These are phyloP conservation scores for Phytopythium cucurbitacearum DNA, from an alignment of 352 stramenopile genomes.

Conservation along the genomic window DNA sequence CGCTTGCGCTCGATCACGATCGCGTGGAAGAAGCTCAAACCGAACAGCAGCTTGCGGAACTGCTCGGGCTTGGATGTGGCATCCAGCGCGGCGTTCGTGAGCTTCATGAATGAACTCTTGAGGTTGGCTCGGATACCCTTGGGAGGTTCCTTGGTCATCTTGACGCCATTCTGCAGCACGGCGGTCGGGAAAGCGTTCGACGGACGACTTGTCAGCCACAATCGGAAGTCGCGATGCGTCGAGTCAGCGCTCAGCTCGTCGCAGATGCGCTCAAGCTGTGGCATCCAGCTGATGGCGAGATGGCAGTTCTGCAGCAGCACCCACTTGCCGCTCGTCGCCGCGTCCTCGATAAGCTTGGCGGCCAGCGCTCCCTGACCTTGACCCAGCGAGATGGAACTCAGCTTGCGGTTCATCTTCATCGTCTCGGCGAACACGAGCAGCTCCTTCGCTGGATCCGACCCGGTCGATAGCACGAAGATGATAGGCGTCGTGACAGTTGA, in stretches of 20 bases:
- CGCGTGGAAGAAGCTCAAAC: slow-evolving; percentile 75
- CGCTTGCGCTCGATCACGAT: slow-evolving; percentile 85
- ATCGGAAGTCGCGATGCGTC: slow-evolving; percentile 89
- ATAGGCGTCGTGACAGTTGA: slow-evolving; percentile 84
- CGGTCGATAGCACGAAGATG: slow-evolving; percentile 90
- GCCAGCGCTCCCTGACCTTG: slow-evolving; percentile 88
- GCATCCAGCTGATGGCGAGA: slow-evolving; percentile 91
- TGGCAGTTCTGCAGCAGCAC: slow-evolving; percentile 92
- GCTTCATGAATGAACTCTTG: slow-evolving; percentile 93
- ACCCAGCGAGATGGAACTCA: slow-evolving; percentile 88
- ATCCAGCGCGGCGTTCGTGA: slow-evolving; percentile 84
- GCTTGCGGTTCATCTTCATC: slow-evolving; percentile 80
- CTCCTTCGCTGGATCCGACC: slow-evolving; percentile 87
- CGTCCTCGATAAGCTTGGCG: slow-evolving; percentile 86
- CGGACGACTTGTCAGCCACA: slow-evolving; percentile 88
- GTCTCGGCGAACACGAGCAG: slow-evolving; percentile 81
- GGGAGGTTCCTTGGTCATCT: slow-evolving; percentile 96
- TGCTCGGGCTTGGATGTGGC: slow-evolving; percentile 73
- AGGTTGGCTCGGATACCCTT: slow-evolving; percentile 94
- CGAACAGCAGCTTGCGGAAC: slow-evolving; percentile 90
- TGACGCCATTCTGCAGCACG: slow-evolving; percentile 95
- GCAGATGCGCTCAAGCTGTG: slow-evolving; percentile 89
- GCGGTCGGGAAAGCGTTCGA: slow-evolving; percentile 86
- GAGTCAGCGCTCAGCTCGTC: slow-evolving; percentile 83
- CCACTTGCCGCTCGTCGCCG: slow-evolving; percentile 87